phyloP scores from a whole-genome alignment of 2,329 filamentous ascomycete species.

The Pseudogymnoascus pannorum region DNA sequence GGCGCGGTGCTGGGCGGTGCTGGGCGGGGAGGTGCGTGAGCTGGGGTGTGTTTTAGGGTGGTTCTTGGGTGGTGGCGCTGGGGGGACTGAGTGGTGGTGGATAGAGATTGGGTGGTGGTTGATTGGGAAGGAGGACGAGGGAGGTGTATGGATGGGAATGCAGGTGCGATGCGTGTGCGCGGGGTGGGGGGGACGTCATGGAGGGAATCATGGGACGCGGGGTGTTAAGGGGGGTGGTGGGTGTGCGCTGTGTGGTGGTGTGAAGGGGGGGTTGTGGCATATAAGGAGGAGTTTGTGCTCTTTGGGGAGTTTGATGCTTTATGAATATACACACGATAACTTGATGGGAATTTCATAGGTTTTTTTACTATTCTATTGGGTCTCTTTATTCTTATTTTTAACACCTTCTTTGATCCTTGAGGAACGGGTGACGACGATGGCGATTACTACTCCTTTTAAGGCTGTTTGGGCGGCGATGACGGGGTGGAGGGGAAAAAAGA shows the following conservation, averaged over 20 bases:
- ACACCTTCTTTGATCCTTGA: neutral
- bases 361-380: neutral
- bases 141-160: neutral
- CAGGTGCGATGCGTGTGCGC: neutral
- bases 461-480: neutral
- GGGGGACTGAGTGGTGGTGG: neutral
- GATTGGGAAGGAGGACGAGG: neutral
- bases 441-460: neutral
- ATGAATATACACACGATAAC: neutral
- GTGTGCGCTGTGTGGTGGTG: neutral
- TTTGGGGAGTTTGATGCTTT: neutral
- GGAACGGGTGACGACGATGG: neutral
- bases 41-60: neutral
- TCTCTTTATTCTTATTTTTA: neutral
- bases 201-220: neutral
- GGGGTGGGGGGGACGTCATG: neutral
- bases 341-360: neutral
- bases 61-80: too few relatives aligned
- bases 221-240: neutral
- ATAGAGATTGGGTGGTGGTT: too few relatives aligned
- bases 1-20: neutral
- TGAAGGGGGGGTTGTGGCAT: neutral
- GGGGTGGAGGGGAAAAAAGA: neutral
- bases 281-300: conserved; percentile 1
- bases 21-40: neutral